phyloP scores from a whole-genome alignment of 192 early-diverging fungal species.

The Backusella australiensis region DNA sequence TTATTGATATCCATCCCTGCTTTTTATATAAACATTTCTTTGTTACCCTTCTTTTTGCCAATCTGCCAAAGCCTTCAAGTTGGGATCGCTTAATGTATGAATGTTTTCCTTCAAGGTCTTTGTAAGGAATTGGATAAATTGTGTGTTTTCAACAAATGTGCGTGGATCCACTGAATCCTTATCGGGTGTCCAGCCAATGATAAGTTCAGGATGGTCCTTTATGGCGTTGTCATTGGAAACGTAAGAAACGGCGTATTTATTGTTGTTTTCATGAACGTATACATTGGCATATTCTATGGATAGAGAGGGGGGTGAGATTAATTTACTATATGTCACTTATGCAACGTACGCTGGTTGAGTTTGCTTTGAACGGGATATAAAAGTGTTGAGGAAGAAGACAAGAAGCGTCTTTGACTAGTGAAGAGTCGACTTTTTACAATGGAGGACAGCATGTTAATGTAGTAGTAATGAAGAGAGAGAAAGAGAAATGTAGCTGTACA shows the following conservation, averaged over 20 bases:
- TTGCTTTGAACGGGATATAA: background rate
- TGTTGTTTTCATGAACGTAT: background rate
- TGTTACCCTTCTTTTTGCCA: conserved; percentile 41
- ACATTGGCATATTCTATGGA: background rate
- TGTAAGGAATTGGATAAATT: conserved; percentile 31
- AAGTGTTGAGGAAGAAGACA: background rate
- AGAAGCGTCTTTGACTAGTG: background rate
- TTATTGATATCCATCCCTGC: background rate
- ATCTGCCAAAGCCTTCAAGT: conserved; percentile 35
- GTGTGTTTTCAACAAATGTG: conserved; percentile 30
- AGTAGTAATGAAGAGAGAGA: background rate
- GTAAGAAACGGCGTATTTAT: conserved; percentile 17
- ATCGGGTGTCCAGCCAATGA: conserved; percentile 34
- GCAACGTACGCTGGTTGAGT: background rate
- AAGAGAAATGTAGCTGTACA: background rate
- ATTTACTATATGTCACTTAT: background rate
- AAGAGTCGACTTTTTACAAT: background rate
- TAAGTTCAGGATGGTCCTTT: conserved; percentile 13
- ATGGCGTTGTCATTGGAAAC: background rate
- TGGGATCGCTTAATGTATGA: conserved; percentile 27
- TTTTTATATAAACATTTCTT: background rate
- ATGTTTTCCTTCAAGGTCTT: conserved; percentile 22
- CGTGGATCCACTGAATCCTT: conserved; percentile 18
- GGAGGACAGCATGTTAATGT: background rate
- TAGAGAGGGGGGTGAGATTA: no score